Evolutionary conservation across 371 early-diverging fungal species (phyloP).

Genomic region (Vittaforma corneae): DNA sequence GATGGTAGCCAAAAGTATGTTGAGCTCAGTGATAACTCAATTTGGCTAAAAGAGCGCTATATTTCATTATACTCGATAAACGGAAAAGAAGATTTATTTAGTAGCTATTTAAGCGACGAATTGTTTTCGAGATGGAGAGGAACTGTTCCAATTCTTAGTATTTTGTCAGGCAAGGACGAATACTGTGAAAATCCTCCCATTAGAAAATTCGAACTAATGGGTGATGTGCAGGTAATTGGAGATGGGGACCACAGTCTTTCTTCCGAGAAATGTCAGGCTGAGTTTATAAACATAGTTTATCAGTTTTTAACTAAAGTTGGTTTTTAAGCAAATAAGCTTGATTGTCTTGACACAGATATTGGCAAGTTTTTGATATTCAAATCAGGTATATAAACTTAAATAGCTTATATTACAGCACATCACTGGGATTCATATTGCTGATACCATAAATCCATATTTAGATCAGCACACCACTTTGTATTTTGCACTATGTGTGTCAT

Average conservation of each 20-base stretch:
- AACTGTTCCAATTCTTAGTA: slow-evolving; percentile 19
- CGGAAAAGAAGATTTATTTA: slow-evolving; percentile 54
- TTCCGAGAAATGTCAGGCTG: too few species aligned
- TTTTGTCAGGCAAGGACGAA: slow-evolving; percentile 49
- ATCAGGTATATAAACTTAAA: too few species aligned
- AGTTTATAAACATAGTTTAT: too few species aligned
- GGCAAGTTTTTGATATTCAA: too few species aligned
- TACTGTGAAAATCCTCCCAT: slow-evolving; percentile 23
- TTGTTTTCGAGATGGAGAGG: slow-evolving; percentile 26
- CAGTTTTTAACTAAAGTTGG: neutral
- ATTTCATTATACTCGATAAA: slow-evolving; percentile 30
- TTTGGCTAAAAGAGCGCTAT: slow-evolving; percentile 39
- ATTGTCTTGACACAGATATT: neutral
- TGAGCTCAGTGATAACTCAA: slow-evolving; percentile 18
- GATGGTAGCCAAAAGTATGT: too few species aligned
- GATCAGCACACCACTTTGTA: too few species aligned
- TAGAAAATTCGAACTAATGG: slow-evolving; percentile 17
- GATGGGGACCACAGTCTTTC: slow-evolving; percentile 30
- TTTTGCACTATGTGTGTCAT: too few species aligned
- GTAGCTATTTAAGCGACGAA: slow-evolving; percentile 29
- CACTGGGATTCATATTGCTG: too few species aligned
- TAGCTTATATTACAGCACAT: too few species aligned
- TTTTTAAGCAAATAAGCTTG: neutral
- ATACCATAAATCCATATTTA: too few species aligned
- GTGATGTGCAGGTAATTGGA: slow-evolving; percentile 15